Evolutionary conservation across 2,329 filamentous ascomycete species (phyloP), one percentile per base, ranked within the genome.

Genomic region (Juglanconis oblonga): DNA sequence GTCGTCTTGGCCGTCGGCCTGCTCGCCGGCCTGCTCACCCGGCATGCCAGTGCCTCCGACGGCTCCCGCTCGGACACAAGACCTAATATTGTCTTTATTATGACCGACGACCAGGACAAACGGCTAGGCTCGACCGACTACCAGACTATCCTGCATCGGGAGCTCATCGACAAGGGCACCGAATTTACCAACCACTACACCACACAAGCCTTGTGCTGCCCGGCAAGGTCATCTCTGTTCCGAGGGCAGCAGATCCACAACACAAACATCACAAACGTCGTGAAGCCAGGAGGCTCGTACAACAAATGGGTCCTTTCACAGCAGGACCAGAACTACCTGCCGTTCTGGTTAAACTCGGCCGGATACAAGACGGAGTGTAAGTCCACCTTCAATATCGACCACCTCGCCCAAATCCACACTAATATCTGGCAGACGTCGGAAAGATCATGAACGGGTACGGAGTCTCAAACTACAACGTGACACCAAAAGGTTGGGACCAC

Each of bases 381-480:
- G 63, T 56, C 40, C 14, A 11, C 11, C 31, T 31, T 40, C 24
- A 5, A n/a, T 13, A n/a, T 7, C 32, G 17, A 14, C 11, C 5
- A 29, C 8, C 29, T 3, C 8, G 35, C 17, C 32, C 14, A 9
- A 9, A 17, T 13, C 10, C 33, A 17, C 38, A 36, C 36, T 33
- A 32, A 29, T 35, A 14, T 1, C 35, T 7, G 4, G 24, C 10
- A 67, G 64, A 69, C 57, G 62, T 75, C 0, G 76, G 77, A 3
- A 80, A 80, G 61, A 69, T 80, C 31, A 76, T 77, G 66, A 80
- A 80, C 55, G 68, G 73, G 1, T 76, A 79, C 64, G 75, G 69
- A 2, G 60, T 76, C 1, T 63, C 69, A 0, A 80, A 77, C 58
- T 80, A 78, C 60, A 63, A 78, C n/a, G 55, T 61, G 8, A 57